Conservation (phyloP, 2,329 filamentous ascomycete species). For the Talaromyces rugulosus region DNA sequence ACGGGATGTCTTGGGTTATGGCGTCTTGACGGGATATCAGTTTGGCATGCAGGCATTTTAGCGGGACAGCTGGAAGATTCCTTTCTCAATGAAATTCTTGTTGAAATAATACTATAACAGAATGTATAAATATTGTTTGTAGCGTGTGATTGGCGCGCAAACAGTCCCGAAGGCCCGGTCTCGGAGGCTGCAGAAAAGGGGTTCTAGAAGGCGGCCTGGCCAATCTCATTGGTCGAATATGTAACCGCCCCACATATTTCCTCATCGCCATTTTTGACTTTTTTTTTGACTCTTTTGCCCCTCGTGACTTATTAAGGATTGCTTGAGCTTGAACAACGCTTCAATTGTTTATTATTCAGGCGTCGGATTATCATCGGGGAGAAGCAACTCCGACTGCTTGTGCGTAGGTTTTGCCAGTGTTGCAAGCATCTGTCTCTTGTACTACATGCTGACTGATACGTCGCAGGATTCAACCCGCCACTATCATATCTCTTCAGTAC, state of each 20-base stretch:
- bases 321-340: not conserved
- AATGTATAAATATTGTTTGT: no score
- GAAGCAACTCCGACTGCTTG: not conserved
- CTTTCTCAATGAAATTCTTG: not conserved
- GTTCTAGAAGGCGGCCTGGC: not conserved
- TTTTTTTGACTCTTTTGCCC: not conserved
- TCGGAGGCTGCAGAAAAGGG: not conserved
- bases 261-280: conserved; percentile 2
- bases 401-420: not conserved
- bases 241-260: not conserved
- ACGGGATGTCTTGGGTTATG: not conserved
- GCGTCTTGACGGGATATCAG: conserved; percentile 5
- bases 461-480: not conserved
- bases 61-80: not conserved
- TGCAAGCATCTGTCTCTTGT: not conserved
- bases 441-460: conserved; percentile 3
- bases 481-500: conserved; percentile 22
- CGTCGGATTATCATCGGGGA: not conserved
- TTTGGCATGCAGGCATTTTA: conserved; percentile 4
- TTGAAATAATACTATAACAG: not conserved
- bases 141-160: not conserved
- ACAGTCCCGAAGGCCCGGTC: not conserved
- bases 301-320: not conserved
- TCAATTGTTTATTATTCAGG: not conserved
- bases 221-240: not conserved